Evolutionary conservation across 768 basidiomycete genomes (phyloP), one percentile per base, ranked within the genome.

Genomic region (Macrolepiota dolichaula): DNA sequence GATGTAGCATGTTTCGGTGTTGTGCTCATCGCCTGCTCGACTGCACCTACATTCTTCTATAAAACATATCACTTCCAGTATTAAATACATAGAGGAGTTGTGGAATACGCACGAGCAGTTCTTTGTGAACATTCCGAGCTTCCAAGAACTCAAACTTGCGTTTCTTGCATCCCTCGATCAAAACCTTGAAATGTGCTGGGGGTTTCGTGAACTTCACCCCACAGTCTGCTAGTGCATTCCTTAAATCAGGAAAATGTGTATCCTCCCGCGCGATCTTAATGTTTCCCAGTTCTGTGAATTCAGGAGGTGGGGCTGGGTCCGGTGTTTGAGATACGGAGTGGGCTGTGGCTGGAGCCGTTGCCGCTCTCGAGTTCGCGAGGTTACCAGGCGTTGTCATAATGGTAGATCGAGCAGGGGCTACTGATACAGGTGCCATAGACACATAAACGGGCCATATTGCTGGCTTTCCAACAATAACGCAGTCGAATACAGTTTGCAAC

Each of bases 371-470:
- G 7, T 7, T 32, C 29, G 7, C 7, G 7, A 32, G 29, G 29
- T 7, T 7, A 32, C 42, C 17, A 44, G 40, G 15, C 12, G 3
- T 6, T 37, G 37, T 12, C 17, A n/a, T 40, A 19, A 24, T 27
- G 0, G 44, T 29, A n/a, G 12, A 10, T 19, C 44, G 17, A 29
- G 57, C 3, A 17, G 36, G 19, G 13, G 37, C 9, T 1, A n/a
- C 6, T 2, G 54, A 25, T 2, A n/a, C 11, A 44, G 40, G 40
- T 1, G 50, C 13, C 51, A 27, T 12, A 15, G 49, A 6, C 13
- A 51, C 44, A 13, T 55, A 63, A 1, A 76, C 61, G 1, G 80
- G 78, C 77, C 78, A 80, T 12, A 79, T 69, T 3, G 68, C 24
- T 10, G 54, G 51, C 36, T 54, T 55, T 9, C 52, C 52, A 3